These are phyloP conservation scores for Boletus patriciae DNA, from an alignment of 768 basidiomycete genomes.

Conservation along the genomic window DNA sequence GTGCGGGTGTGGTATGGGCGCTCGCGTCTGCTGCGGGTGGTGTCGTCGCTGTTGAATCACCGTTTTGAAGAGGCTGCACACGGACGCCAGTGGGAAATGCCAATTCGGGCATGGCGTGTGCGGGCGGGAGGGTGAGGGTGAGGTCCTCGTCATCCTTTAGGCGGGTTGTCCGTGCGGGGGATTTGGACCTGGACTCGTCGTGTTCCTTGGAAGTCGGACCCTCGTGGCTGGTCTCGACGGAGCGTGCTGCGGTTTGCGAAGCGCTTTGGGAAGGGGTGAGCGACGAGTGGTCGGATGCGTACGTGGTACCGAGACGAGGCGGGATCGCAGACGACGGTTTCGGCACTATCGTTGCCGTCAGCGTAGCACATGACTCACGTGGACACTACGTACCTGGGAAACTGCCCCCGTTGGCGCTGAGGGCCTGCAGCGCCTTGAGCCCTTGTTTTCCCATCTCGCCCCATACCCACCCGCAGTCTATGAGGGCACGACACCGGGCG, in stretches of 20 bases:
- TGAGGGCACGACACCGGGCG: slow-evolving; percentile 60
- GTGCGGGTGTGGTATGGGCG: neutral
- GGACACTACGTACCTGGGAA: slow-evolving; percentile 1
- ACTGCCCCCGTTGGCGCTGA: neutral
- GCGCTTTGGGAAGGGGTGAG: slow-evolving; percentile 76
- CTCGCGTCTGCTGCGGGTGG: neutral
- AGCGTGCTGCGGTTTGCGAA: slow-evolving; percentile 48
- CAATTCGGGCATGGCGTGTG: slow-evolving; percentile 31
- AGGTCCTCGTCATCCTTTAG: slow-evolving; percentile 5
- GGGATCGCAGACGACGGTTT: slow-evolving; percentile 2
- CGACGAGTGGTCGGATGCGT: slow-evolving; percentile 58
- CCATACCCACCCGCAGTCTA: slow-evolving; percentile 71
- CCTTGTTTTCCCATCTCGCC: slow-evolving; percentile 65
- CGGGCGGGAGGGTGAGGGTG: slow-evolving; percentile 24
- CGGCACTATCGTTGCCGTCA: neutral
- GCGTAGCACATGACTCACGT: neutral
- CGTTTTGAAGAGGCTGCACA: neutral
- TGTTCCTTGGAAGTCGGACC: slow-evolving; percentile 5
- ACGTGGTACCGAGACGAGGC: slow-evolving; percentile 10
- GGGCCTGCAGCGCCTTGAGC: slow-evolving; percentile 33
- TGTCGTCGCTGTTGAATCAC: neutral
- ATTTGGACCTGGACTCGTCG: neutral
- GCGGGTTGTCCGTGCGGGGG: neutral
- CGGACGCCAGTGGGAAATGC: slow-evolving; percentile 25
- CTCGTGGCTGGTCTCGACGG: slow-evolving; percentile 18